Evolutionary conservation across 78 protist genomes (phyloP).

Genomic region (Mastigamoeba balamuthi): DNA sequence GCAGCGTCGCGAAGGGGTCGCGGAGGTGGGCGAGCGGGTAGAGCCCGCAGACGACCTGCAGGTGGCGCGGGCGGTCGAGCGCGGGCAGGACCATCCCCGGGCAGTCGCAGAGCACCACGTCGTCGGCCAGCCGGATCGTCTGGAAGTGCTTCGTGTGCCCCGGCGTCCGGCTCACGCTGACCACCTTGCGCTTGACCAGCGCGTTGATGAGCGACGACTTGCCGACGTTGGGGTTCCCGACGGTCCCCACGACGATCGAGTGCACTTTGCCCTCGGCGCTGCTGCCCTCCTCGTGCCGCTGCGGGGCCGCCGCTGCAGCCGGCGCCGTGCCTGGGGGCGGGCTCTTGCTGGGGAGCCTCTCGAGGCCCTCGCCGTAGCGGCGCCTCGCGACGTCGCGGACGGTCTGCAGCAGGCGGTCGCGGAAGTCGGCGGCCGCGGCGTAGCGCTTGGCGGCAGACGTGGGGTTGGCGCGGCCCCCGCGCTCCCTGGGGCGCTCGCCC

Average conservation of each 20-base stretch:
- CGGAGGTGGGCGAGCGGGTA: constrained; percentile 74
- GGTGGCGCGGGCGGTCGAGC: constrained; percentile 39
- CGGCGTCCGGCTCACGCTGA: constrained; percentile 49
- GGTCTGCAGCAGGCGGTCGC: neutral
- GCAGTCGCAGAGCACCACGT: constrained; percentile 66
- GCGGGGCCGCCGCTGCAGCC: neutral
- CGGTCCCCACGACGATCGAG: constrained; percentile 35
- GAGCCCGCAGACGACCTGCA: constrained; percentile 72
- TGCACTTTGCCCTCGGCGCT: too few relatives aligned
- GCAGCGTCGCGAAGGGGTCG: constrained; percentile 65
- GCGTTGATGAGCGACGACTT: constrained; percentile 68
- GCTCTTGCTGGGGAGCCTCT: neutral
- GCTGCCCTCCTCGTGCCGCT: neutral
- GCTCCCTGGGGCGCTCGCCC: too few relatives aligned
- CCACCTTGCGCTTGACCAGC: constrained; percentile 64
- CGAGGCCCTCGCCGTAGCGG: neutral
- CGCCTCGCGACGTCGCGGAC: neutral
- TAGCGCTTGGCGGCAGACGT: neutral
- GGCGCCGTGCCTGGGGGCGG: neutral
- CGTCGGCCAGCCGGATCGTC: constrained; percentile 37
- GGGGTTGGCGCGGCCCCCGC: neutral
- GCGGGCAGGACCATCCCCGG: constrained; percentile 84
- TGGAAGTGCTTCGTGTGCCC: constrained; percentile 90
- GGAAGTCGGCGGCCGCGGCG: neutral
- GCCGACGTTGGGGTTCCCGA: constrained; percentile 85